Evolutionary conservation across 2,329 filamentous ascomycete genomes (phyloP).

Genomic region (Clonostachys byssicola): DNA sequence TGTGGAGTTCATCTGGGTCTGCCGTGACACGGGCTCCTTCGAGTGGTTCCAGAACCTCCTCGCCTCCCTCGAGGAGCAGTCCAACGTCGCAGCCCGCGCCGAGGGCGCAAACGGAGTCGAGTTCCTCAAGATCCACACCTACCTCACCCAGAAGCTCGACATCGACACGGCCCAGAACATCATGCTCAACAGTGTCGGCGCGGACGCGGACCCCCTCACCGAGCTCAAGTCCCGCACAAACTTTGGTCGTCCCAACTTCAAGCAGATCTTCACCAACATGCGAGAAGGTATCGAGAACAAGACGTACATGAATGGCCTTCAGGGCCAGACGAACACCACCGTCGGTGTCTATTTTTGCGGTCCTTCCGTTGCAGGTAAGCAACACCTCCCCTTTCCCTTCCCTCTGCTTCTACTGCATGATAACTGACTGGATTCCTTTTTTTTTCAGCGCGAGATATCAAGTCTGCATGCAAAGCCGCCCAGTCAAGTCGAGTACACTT

Average conservation of each 20-base stretch:
- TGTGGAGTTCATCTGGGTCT: slow-evolving; percentile 99
- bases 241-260: slow-evolving; percentile 91
- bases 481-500: slow-evolving; percentile 80
- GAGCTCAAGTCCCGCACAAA: slow-evolving; percentile 88
- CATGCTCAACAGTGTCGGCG: slow-evolving; percentile 90
- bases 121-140: slow-evolving; percentile 97
- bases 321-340: slow-evolving; percentile 72
- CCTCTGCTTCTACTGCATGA: too few species aligned
- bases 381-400: not conserved
- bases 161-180: slow-evolving; percentile 94
- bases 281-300: slow-evolving; percentile 81
- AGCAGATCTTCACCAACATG: slow-evolving; percentile 76
- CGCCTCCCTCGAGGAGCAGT: slow-evolving; percentile 85
- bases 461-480: slow-evolving; percentile 70
- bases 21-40: slow-evolving; percentile 91
- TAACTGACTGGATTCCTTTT: too few species aligned
- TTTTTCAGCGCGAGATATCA: slow-evolving; percentile 71
- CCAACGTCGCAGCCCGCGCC: slow-evolving; percentile 61
- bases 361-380: slow-evolving; percentile 64
- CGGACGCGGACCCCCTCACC: slow-evolving; percentile 83
- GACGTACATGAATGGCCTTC: slow-evolving; percentile 78
- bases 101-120: slow-evolving; percentile 67
- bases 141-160: slow-evolving; percentile 90
- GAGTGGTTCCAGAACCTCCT: slow-evolving; percentile 98
- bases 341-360: slow-evolving; percentile 99